Evolutionary conservation across 345 rosid genomes (phyloP).

Genomic region (Eucalyptus tenuipes): DNA sequence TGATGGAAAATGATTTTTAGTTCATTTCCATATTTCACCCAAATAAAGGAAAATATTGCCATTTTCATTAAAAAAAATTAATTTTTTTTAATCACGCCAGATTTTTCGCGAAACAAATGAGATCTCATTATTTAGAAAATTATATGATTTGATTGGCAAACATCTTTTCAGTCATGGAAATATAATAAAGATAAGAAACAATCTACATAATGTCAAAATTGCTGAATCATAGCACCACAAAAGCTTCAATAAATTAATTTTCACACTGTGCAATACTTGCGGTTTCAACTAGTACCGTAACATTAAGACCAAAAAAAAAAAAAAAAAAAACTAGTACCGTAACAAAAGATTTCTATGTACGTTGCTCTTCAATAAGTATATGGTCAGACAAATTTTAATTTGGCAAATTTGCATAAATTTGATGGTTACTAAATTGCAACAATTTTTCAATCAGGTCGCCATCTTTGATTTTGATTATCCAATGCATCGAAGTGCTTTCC

Average conservation of each 20-base stretch:
- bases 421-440: not conserved
- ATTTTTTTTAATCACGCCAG: not conserved
- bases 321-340: too few relatives aligned
- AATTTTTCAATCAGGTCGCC: not conserved
- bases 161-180: not conserved
- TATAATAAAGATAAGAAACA: not conserved
- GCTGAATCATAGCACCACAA: not conserved
- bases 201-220: not conserved
- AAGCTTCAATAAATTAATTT: not conserved
- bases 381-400: not conserved
- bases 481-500: not conserved
- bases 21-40: not conserved
- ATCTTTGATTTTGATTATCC: not conserved
- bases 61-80: not conserved
- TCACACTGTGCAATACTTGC: not conserved
- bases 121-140: not conserved
- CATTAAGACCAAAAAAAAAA: too few relatives aligned
- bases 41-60: not conserved
- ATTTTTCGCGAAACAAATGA: rapidly evolving
- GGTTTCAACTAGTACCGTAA: not conserved
- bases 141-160: not conserved
- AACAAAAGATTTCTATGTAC: not conserved
- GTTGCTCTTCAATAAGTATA: not conserved
- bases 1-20: not conserved
- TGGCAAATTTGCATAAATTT: not conserved